Conservation (phyloP, 2,329 filamentous ascomycete genomes). For the Talaromyces sp. region DNA sequence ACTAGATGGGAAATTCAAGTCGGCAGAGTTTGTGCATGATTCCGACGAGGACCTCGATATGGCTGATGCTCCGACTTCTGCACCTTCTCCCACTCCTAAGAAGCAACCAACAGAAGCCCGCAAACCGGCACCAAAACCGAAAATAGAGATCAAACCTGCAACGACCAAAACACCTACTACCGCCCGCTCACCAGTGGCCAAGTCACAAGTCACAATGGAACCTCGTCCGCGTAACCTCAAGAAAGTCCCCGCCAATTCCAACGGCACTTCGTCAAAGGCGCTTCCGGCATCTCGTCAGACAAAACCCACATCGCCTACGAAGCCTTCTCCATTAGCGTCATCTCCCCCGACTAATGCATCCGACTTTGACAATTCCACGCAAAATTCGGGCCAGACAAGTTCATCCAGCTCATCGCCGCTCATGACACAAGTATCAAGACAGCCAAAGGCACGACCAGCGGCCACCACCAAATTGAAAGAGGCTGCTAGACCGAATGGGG, state of each 20-base stretch:
- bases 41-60: constrained; percentile 48
- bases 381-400: constrained; percentile 37
- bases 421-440: constrained; percentile 33
- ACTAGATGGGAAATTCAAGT: constrained; percentile 47
- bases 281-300: constrained; percentile 32
- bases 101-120: constrained; percentile 1
- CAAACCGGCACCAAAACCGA: constrained; percentile 2
- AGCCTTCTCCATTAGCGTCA: constrained; percentile 58
- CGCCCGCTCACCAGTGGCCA: constrained; percentile 7
- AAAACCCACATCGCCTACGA: constrained; percentile 52
- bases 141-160: constrained; percentile 6
- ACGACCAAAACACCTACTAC: constrained; percentile 5
- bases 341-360: constrained; percentile 59
- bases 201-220: constrained; percentile 13
- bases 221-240: constrained; percentile 21
- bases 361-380: constrained; percentile 47
- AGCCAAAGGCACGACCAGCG: constrained; percentile 16
- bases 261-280: constrained; percentile 32
- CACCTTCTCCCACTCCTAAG: constrained; percentile 5
- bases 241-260: constrained; percentile 19
- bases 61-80: constrained; percentile 20
- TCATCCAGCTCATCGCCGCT: constrained; percentile 44
- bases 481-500: constrained; percentile 21
- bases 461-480: constrained; percentile 8
- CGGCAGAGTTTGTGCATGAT: constrained; percentile 50